These are phyloP conservation scores for Gynochthodes officinalis DNA, from an alignment of 257 asterid genomes.

Conservation along the genomic window DNA sequence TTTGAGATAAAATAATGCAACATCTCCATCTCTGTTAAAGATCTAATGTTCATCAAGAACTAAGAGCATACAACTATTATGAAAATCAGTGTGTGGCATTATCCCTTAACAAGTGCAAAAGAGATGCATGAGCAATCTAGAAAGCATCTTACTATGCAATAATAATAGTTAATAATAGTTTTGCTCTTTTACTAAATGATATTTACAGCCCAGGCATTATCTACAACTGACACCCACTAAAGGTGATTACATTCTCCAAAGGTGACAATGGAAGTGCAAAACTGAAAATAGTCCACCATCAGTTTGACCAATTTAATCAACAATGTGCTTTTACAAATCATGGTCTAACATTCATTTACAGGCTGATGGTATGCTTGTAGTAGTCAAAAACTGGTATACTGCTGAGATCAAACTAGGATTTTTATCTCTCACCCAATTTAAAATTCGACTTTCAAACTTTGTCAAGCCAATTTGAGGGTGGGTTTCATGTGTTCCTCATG, in stretches of 20 bases:
- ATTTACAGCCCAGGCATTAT: background rate
- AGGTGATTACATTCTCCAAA: too few relatives aligned
- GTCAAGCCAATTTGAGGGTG: background rate
- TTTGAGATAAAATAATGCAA: too few relatives aligned
- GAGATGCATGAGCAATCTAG: background rate
- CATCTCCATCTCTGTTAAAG: too few relatives aligned
- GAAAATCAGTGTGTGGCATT: background rate
- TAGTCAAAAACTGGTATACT: too few relatives aligned
- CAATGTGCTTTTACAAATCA: background rate
- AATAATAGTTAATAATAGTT: too few relatives aligned
- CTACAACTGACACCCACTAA: background rate
- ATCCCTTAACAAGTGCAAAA: background rate
- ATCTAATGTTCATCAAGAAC: too few relatives aligned
- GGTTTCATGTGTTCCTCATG: background rate
- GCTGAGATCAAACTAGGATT: too few relatives aligned
- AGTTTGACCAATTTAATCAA: background rate
- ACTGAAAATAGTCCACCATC: background rate
- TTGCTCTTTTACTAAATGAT: background rate
- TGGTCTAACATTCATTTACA: background rate
- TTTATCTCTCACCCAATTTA: too few relatives aligned
- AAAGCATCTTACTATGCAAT: background rate
- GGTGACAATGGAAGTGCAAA: too few relatives aligned
- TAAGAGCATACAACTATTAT: too few relatives aligned
- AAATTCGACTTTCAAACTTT: background rate
- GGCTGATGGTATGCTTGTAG: background rate